Base-by-base conservation (phyloP, 78 protist genomes). In the Dictyostelium intermedium region DNA sequence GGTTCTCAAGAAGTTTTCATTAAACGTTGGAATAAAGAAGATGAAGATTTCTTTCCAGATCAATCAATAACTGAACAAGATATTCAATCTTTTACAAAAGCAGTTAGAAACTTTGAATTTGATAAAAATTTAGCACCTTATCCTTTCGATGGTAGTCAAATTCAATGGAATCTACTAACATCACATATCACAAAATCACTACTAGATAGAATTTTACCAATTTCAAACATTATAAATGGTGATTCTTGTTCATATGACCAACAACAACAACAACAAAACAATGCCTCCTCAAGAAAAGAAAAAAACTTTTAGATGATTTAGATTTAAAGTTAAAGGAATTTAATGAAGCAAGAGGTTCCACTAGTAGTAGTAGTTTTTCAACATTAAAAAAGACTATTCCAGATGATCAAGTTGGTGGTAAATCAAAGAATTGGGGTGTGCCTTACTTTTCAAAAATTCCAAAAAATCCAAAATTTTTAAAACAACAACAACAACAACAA, bases 391-490 rank as follows among this genome's bases (percentile, higher is more conserved):
- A 45, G 53, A 45, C 1, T 0, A 45, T n/a, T n/a, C n/a, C n/a
- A 7, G 10, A 45, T 9, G 13, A 45, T 45, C 1, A 45, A 45
- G 13, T 9, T 8, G 53, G 23, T 32, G 4, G 11, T 16, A 45
- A 80, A 16, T 27, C 85, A 80, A 37, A 79, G 30, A 79, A 56
- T 56, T 89, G 93, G 93, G 93, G 93, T 23, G 72, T 89, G 47
- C 93, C 93, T 47, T 80, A 89, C 47, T 89, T 79, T n/a, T 80
- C 93, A 66, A 80, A 74, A 43, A 78, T 89, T 18, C 86, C 93
- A 63, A 60, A 66, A 2, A 37, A 27, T 16, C 92, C 92, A 61
- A 41, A 41, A 11, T 41, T 41, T 27, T 0, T 2, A 7, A 35
- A 23, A 25, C 32, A 66, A 9, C 3, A 60, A 9, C 53, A 45